A percentile compares a stretch with the other conserved stretches of the same genome.
These are phyloP conservation scores for Ogataea naganishii DNA, from an alignment of 805 yeast species.

Conservation along the genomic window DNA sequence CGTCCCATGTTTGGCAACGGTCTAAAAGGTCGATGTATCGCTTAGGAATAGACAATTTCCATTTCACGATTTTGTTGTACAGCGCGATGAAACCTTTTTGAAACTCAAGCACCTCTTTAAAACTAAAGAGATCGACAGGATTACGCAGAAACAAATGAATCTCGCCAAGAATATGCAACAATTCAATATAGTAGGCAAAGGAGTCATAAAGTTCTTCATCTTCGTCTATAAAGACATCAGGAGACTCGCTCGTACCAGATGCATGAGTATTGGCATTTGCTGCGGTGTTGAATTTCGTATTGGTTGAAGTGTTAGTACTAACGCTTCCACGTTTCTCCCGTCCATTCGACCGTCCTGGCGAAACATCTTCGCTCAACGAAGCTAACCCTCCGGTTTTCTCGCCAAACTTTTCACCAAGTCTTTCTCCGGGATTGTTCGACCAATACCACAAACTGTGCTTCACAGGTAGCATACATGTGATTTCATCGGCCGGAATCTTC, in stretches of 20 bases:
- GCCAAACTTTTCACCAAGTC: neutral
- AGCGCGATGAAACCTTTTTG: constrained; percentile 9
- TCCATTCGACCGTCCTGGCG: too few relatives aligned
- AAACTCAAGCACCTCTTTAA: constrained; percentile 10
- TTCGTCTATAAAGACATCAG: constrained; percentile 4
- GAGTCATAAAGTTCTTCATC: constrained; percentile 11
- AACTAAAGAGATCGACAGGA: constrained; percentile 10
- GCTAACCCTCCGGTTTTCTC: too few relatives aligned
- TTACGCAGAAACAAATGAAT: constrained; percentile 9
- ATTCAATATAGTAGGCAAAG: constrained; percentile 12
- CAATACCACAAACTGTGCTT: constrained; percentile 10
- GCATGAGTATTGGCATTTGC: too few relatives aligned
- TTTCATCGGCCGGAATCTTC: constrained; percentile 13
- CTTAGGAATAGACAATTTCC: constrained; percentile 11
- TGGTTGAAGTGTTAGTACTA: too few relatives aligned
- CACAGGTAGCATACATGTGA: constrained; percentile 10
- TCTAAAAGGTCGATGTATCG: constrained; percentile 4
- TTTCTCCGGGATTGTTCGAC: constrained; percentile 1
- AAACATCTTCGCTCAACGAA: too few relatives aligned
- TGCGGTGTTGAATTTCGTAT: too few relatives aligned
- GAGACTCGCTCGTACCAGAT: constrained; percentile 1
- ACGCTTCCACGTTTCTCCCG: too few relatives aligned
- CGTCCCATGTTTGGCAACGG: constrained; percentile 5
- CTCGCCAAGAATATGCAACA: constrained; percentile 9
- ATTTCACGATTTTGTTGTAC: constrained; percentile 7